Percentiles rank a stretch among this genome's conserved stretches.
These are phyloP conservation scores for Fusarium multiceps DNA, from an alignment of 2,329 filamentous ascomycete genomes.

Conservation along the genomic window DNA sequence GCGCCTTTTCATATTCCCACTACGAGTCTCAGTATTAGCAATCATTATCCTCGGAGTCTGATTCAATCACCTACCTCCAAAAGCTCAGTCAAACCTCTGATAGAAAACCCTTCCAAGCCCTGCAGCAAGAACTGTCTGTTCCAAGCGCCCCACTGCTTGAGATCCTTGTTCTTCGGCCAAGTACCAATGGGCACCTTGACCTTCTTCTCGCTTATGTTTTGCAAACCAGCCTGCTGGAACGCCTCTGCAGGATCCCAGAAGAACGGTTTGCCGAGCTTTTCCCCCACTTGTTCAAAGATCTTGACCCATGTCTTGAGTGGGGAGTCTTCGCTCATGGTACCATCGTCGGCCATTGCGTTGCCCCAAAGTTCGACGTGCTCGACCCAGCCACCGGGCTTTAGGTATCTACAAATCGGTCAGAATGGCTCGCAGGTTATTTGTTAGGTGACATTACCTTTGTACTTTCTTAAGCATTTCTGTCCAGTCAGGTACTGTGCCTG, in stretches of 20 bases:
- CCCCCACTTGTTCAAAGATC: conserved; percentile 13
- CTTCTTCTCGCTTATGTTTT: conserved; percentile 17
- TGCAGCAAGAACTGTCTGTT: conserved; percentile 41
- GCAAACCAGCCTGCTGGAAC: conserved; percentile 11
- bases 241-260: conserved; percentile 23
- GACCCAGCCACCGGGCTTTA: conserved; percentile 26
- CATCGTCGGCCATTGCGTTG: conserved; percentile 18
- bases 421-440: no score
- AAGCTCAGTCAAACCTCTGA: conserved; percentile 39
- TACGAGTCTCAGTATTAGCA: neutral
- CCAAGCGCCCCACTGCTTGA: conserved; percentile 46
- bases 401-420: neutral
- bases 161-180: conserved; percentile 48
- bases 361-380: conserved; percentile 33
- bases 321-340: conserved; percentile 28
- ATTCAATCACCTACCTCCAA: conserved; percentile 17
- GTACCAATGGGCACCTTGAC: conserved; percentile 41
- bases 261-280: conserved; percentile 22
- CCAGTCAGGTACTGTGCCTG: conserved; percentile 27
- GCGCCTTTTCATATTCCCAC: conserved; percentile 22
- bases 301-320: conserved; percentile 27
- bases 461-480: conserved; percentile 9
- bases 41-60: accelerated
- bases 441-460: conserved; percentile 17
- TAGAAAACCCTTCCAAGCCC: conserved; percentile 42